Evolutionary conservation across 2,329 filamentous ascomycete genomes (phyloP), one percentile per base, ranked within the genome.

Genomic region (Dissoconium aciculare): DNA sequence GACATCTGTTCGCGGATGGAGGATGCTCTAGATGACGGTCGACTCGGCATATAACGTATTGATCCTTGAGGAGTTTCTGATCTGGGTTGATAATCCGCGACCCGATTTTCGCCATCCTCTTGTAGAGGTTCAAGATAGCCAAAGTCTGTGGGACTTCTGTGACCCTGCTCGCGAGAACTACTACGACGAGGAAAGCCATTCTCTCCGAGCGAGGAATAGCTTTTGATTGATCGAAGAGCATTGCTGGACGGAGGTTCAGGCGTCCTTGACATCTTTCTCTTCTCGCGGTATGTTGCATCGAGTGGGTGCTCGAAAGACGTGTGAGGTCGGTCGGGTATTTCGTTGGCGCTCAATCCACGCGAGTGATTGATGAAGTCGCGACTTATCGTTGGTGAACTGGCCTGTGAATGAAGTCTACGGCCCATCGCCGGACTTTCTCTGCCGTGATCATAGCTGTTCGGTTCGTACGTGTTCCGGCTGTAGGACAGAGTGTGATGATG

Each of bases 1-100:
- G 78, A 74, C 69, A 93, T 81, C 51, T 92, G 83, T 41, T 83
- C 77, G 37, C 82, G 81, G 26, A 93, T 62, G 46, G 73, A 70
- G 5, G 76, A 72, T 48, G 75, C 67, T n/a, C 73, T 73, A 1
- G 82, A 87, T 10, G 73, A 65, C 3, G 79, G 75, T 11, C 80
- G 67, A 15, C 19, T 23, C 8, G n/a, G 8, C 8, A 8, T 23
- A n/a, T 23, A 8, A n/a, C n/a, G n/a, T 8, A 8, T 8, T n/a
- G 19, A 23, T 8, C 19, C n/a, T n/a, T 23, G 19, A 8, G 19
- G n/a, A 8, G 19, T 23, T n/a, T 8, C 19, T n/a, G n/a, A 8
- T n/a, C 19, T 8, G 8, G 19, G 30, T 33, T 46, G 17, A 44
- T 36, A 37, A 19, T 35, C 30, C 12, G 34, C 31, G 9, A 32